Percentiles rank a stretch among this genome's conserved stretches.
These are phyloP conservation scores for Starmera caribaea DNA, from an alignment of 805 yeast genomes.

Conservation along the genomic window DNA sequence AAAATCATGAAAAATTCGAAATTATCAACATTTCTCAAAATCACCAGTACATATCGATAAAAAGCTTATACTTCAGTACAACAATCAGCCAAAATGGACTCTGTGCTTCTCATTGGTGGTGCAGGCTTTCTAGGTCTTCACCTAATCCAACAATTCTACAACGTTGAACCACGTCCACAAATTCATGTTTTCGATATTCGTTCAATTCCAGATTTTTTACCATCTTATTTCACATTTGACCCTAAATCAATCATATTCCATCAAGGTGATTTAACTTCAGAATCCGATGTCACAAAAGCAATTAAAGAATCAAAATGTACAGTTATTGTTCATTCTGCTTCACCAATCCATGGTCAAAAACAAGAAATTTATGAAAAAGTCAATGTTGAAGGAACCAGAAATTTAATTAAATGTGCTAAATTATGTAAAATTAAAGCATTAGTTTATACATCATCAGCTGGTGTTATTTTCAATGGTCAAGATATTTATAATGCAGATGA, in stretches of 20 bases:
- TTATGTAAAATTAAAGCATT: slow-evolving; percentile 45
- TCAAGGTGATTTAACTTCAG: slow-evolving; percentile 78
- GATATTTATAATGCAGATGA: slow-evolving; percentile 91
- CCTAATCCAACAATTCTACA: slow-evolving; percentile 74
- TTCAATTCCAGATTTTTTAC: slow-evolving; percentile 65
- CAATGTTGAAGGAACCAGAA: slow-evolving; percentile 81
- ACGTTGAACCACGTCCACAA: slow-evolving; percentile 51
- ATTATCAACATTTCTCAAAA: too few relatives aligned
- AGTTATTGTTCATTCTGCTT: slow-evolving; percentile 90
- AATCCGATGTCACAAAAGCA: slow-evolving; percentile 56
- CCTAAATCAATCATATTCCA: slow-evolving; percentile 46
- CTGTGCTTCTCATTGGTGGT: slow-evolving; percentile 86
- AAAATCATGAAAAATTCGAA: too few relatives aligned
- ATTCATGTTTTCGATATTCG: slow-evolving; percentile 89
- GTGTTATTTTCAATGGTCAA: slow-evolving; percentile 94
- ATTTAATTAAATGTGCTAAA: slow-evolving; percentile 56
- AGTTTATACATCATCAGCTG: slow-evolving; percentile 95
- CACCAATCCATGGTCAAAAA: slow-evolving; percentile 89
- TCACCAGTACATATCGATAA: too few relatives aligned
- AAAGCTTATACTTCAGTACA: too few relatives aligned
- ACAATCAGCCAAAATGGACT: slow-evolving; percentile 9
- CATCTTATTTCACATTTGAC: slow-evolving; percentile 69
- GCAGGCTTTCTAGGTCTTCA: slow-evolving; percentile 93
- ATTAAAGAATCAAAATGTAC: slow-evolving; percentile 49
- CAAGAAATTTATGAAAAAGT: slow-evolving; percentile 80